Evolutionary conservation across 2,329 filamentous ascomycete species (phyloP).

Genomic region (Pezicula rhizophila): DNA sequence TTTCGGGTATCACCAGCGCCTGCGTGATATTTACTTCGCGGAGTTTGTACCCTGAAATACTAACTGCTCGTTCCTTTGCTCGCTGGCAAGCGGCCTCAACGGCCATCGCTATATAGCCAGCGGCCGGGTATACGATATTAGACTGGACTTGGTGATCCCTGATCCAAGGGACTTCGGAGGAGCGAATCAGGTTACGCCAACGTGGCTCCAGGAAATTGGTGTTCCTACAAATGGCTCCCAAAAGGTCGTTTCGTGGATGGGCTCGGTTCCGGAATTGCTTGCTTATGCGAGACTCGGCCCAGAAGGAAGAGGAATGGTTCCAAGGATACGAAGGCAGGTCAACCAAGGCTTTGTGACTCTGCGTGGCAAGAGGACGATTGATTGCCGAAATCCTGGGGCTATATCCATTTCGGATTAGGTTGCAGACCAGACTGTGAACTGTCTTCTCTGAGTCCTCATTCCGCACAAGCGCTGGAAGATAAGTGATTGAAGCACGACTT

Average conservation of each 20-base stretch:
- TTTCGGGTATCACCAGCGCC: conserved; percentile 44
- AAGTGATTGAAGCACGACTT: neutral
- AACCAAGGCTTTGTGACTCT: too few relatives aligned
- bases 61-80: neutral
- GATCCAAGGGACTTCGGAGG: conserved; percentile 25
- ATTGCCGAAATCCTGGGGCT: too few relatives aligned
- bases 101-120: conserved; percentile 23
- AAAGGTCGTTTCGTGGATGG: conserved; percentile 42
- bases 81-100: conserved; percentile 16
- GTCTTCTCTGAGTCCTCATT: too few relatives aligned
- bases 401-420: too few relatives aligned
- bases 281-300: conserved; percentile 45
- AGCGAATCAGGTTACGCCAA: conserved; percentile 25
- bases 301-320: conserved; percentile 45
- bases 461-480: too few relatives aligned
- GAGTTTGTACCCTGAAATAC: conserved; percentile 35
- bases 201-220: conserved; percentile 11
- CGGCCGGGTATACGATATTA: conserved; percentile 20
- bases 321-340: conserved; percentile 49
- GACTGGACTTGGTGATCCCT: conserved; percentile 14
- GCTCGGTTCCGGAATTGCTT: conserved; percentile 37
- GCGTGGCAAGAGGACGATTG: too few relatives aligned
- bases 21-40: conserved; percentile 39
- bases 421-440: too few relatives aligned
- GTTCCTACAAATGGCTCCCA: conserved; percentile 30